Evolutionary conservation across 2,329 filamentous ascomycete genomes (phyloP), one percentile per base, ranked within the genome.

Genomic region (Arachnomyces sp.): DNA sequence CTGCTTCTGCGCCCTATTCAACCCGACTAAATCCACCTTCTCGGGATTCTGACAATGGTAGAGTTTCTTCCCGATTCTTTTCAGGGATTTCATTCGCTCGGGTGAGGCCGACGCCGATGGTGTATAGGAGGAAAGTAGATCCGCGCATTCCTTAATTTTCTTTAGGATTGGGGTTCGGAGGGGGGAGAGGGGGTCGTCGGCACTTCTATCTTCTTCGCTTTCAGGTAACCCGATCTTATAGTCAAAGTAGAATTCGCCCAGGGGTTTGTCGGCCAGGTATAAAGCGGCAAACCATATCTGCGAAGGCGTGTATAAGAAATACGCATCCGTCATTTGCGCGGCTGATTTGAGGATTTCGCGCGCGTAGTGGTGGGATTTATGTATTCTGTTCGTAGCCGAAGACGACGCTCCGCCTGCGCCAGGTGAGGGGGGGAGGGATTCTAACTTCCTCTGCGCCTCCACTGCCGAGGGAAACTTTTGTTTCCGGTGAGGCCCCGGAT

Each of bases 271-370:
- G 0, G 81, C 84, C 38, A 93, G 73, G 11, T 82, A 71, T 18
- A 95, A 65, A 0, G 89, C 80, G 0, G 86, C 82, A 44, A 96
- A 74, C 80, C 89, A 89, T 58, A 96, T 94, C 61, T 98, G 92
- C 16, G 85, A 84, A 0, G 92, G 92, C 0, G 90, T 90, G 65
- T 85, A 96, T 62, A 94, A 82, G 65, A 96, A 95, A 66, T 96
- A 96, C n/a, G 79, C 88, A 54, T 98, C 92, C 17, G 90, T 94
- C 45, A 95, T 74, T 37, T 94, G 69, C 0, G 88, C 84, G 42
- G 85, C 84, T 40, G 80, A 82, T 56, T 86, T 86, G 40, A 93
- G 75, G 34, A 86, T 72, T 14, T 81, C 77, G 31, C 84, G 76
- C 0, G 89, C 84, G 38, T 73, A 74, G n/a, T 71, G 70, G 56